These are phyloP conservation scores for Trebouxia sp. DNA, from an alignment of 139 green algal genomes.

Conservation along the genomic window DNA sequence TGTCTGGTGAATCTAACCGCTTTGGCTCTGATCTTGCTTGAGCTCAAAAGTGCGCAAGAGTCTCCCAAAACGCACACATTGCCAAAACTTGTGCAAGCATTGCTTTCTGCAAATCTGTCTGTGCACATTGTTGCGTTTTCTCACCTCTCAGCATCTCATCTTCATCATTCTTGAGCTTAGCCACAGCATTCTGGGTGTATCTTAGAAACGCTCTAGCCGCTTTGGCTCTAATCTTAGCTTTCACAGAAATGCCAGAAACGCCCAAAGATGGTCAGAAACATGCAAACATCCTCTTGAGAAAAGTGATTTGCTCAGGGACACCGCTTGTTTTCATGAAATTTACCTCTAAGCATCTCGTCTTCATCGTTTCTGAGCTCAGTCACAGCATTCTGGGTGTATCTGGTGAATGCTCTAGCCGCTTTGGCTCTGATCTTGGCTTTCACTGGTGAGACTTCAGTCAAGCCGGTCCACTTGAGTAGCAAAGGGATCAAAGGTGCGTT, in stretches of 20 bases:
- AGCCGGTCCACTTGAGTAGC: constrained; percentile 30
- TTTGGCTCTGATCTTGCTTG: no score
- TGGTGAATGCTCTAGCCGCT: constrained; percentile 48
- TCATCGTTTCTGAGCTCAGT: constrained; percentile 49
- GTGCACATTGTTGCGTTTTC: no score
- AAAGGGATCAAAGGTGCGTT: constrained; percentile 64
- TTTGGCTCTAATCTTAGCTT: constrained; percentile 43
- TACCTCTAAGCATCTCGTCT: constrained; percentile 56
- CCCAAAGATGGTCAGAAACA: no score
- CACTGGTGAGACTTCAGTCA: constrained; percentile 18
- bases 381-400: constrained; percentile 59
- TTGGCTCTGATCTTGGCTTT: constrained; percentile 45
- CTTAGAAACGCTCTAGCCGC: constrained; percentile 49
- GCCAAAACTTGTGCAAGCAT: no score
- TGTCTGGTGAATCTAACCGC: no score
- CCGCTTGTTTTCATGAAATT: no score
- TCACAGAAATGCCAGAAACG: no score
- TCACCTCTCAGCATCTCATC: constrained; percentile 57
- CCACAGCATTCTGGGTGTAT: constrained; percentile 57
- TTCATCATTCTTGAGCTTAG: constrained; percentile 49
- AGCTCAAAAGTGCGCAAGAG: no score
- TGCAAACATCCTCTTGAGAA: no score
- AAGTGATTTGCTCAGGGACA: no score
- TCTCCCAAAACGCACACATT: no score
- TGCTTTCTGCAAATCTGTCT: no score